These are phyloP conservation scores for Gloeopeniophorella convolvens DNA, from an alignment of 768 basidiomycete species.

Conservation along the genomic window DNA sequence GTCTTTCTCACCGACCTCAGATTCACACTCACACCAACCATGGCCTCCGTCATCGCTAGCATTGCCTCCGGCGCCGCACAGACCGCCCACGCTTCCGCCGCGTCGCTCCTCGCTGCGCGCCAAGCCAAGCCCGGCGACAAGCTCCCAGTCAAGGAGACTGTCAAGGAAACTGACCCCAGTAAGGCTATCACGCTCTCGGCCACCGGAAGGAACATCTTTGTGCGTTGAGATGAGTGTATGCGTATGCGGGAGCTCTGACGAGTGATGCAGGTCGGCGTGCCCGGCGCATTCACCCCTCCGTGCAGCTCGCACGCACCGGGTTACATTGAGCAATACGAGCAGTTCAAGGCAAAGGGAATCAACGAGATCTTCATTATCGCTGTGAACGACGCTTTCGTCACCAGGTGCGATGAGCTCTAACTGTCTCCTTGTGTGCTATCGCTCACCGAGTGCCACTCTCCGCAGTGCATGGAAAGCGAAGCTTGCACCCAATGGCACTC, in stretches of 20 bases:
- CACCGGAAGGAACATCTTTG: constrained; percentile 16
- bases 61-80: neutral
- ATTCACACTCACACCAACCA: too few relatives aligned
- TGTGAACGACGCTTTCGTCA: constrained; percentile 77
- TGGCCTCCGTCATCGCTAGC: constrained; percentile 5
- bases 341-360: constrained; percentile 74
- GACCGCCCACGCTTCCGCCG: constrained; percentile 15
- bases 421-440: too few relatives aligned
- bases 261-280: constrained; percentile 14
- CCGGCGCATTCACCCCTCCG: constrained; percentile 20
- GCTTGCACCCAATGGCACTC: constrained; percentile 48
- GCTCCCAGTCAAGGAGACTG: constrained; percentile 6
- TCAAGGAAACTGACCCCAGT: constrained; percentile 17
- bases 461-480: constrained; percentile 58
- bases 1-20: too few relatives aligned
- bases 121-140: constrained; percentile 19
- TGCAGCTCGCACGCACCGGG: constrained; percentile 19
- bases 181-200: constrained; percentile 4
- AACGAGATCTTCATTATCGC: constrained; percentile 63
- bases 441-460: too few relatives aligned
- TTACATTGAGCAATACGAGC: constrained; percentile 59
- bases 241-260: neutral
- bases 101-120: constrained; percentile 3
- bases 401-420: constrained; percentile 6
- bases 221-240: neutral